A percentile compares a stretch with the other conserved stretches of the same genome.
Evolutionary conservation across 768 basidiomycete genomes (phyloP).

Genomic region (Leccinum obscurum): DNA sequence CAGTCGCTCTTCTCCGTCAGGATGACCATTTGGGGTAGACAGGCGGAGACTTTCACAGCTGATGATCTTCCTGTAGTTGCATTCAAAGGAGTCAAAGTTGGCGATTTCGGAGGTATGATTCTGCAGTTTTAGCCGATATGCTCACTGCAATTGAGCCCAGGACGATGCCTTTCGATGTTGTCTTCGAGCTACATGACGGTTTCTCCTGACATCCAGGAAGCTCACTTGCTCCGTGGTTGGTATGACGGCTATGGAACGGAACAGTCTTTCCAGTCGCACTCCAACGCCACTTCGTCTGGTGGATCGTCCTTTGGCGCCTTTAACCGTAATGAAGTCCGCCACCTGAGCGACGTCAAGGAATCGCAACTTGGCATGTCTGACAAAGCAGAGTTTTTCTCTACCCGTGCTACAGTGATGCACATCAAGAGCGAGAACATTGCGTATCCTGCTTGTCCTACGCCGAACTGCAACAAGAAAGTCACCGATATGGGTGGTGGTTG

Average conservation of each 20-base stretch:
- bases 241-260: conserved; percentile 71
- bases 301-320: conserved; percentile 47
- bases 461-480: conserved; percentile 90
- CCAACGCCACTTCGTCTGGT: conserved; percentile 41
- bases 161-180: conserved; percentile 82
- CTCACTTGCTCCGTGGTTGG: conserved; percentile 88
- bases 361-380: conserved; percentile 74
- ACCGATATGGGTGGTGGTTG: conserved; percentile 65
- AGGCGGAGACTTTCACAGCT: conserved; percentile 78
- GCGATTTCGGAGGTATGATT: conserved; percentile 78
- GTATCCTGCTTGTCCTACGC: conserved; percentile 86
- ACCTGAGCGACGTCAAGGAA: conserved; percentile 76
- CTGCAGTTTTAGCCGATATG: neutral
- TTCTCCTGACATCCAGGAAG: conserved; percentile 91
- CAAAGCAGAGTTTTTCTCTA: conserved; percentile 76
- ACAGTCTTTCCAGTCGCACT: conserved; percentile 71
- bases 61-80: conserved; percentile 74
- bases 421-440: conserved; percentile 79
- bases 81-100: conserved; percentile 91
- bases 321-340: conserved; percentile 71
- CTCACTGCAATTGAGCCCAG: conserved; percentile 37
- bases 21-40: conserved; percentile 94
- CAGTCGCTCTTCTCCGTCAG: conserved; percentile 74
- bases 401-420: conserved; percentile 83
- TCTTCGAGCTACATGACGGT: conserved; percentile 79